Base-by-base conservation (phyloP, 352 stramenopile species). In the Peronosclerospora sorghi region DNA sequence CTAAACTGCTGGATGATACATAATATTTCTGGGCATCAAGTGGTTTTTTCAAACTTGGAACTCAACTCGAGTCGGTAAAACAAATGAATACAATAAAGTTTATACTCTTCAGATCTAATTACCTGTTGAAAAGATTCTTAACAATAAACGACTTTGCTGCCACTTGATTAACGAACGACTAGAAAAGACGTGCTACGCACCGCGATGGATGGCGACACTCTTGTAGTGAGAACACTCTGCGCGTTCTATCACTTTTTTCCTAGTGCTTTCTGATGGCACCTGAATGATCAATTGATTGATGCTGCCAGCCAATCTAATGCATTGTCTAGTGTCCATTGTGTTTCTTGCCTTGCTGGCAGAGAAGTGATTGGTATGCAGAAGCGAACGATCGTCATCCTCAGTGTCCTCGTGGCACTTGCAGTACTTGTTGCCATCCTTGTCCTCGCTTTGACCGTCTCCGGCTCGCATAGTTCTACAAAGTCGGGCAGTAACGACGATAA, bases 361-460 rank as follows among this genome's bases (percentile, higher is more conserved):
- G 24, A 5, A 4, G 13, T 13, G 4, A 34, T 34, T n/a, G 8
- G 4, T 26, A 68, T 64, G 59, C 51, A 61, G 21, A 62, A 48
- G 29, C 48, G 20, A 46, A 30, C 39, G 0, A 38, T 81, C 8
- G 35, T 83, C 13, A 57, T n/a, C n/a, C n/a, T 78, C 35, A 55
- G 51, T 27, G 53, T 62, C 9, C 7, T 64, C 2, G 41, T 56
- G 32, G 62, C 65, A 0, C 58, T 74, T 7, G 69, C 73, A 13
- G 43, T 68, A 18, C 35, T 83, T 8, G 55, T 73, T 21, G 69
- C 54, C 5, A 50, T 59, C 24, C 43, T 83, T 19, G 65, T 58
- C 2, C 39, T 83, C 41, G 48, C 73, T 18, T 23, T 85, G 36
- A 72, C 66, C 20, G 57, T 74, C 35, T 54, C 49, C 15, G 32